A percentile compares a stretch with the other conserved stretches of the same genome.
Conservation (phyloP, 371 early-diverging fungal genomes). For the Modicella reniformis region DNA sequence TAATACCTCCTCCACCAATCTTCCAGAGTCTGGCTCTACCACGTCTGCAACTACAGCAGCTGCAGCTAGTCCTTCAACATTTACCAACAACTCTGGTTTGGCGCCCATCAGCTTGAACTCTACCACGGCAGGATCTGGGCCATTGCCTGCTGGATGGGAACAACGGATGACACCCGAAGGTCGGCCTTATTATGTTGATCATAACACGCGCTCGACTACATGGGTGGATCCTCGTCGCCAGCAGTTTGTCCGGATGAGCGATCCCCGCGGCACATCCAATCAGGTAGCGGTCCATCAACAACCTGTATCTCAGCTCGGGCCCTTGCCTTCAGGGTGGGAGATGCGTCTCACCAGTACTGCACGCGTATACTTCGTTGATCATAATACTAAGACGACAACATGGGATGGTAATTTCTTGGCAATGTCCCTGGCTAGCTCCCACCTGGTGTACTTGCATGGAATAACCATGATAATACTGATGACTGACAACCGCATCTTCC, state of each 20-base stretch:
- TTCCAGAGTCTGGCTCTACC: constrained; percentile 44
- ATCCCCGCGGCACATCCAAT: constrained; percentile 58
- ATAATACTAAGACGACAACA: constrained; percentile 92
- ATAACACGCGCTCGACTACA: constrained; percentile 95
- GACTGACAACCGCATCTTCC: neutral
- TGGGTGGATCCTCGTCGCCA: constrained; percentile 92
- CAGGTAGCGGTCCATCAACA: constrained; percentile 76
- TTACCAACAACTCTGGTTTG: constrained; percentile 30
- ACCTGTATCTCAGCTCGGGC: constrained; percentile 81
- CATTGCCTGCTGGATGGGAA: constrained; percentile 95
- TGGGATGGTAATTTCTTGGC: constrained; percentile 90
- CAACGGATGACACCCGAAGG: constrained; percentile 90
- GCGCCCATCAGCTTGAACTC: constrained; percentile 61
- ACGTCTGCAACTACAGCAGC: constrained; percentile 43
- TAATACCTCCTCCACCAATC: constrained; percentile 31
- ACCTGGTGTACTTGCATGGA: too few species aligned
- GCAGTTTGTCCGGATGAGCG: constrained; percentile 60
- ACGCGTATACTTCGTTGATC: constrained; percentile 93
- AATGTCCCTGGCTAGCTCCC: neutral
- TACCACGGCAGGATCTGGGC: constrained; percentile 80
- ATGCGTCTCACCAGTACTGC: constrained; percentile 95
- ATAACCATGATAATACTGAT: neutral
- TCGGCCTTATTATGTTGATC: constrained; percentile 95
- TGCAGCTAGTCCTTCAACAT: constrained; percentile 59
- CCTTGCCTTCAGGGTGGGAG: constrained; percentile 95